Base-by-base conservation (phyloP, 1,284 basidiomycete species). In the Pascua guehoae region DNA sequence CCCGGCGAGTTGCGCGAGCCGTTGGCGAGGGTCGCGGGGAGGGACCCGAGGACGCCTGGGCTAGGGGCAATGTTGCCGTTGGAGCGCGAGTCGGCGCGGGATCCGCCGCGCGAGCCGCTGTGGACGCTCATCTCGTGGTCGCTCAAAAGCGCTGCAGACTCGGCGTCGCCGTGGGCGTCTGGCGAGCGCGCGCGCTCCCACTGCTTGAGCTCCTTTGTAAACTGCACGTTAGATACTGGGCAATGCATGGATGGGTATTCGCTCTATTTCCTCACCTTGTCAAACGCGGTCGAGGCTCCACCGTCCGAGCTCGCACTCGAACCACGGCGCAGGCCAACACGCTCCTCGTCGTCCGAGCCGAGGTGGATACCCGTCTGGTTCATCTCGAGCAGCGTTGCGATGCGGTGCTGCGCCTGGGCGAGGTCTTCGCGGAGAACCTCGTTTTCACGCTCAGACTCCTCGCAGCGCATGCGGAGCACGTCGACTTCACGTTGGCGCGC, bases 401-500 rank as follows among this genome's bases (percentile, higher is more conserved):
- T 76, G 42, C 74, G 56, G 53, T 87, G 86, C 43, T 89, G 86
- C 41, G 89, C 85, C 61, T 91, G 83, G 53, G 83, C 79, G 51
- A 93, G 78, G 11, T 89, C 88, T 37, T 85, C 84, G 66, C 88
- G 84, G 47, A 94, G 79, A 18, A 83, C 54, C 41, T 75, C 74
- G 24, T 69, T 57, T 36, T 75, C 72, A 36, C 72, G 57, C 59
- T 78, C 74, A 1, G 70, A 63, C 17, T 75, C 73, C 56, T 73
- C 68, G 40, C 70, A 54, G 45, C 72, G 67, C 58, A 70, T 70
- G 4, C 76, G 66, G 39, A 75, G 62, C 0, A 76, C 83, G 58
- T 92, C 88, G 47, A 91, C 83, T 58, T 95, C 91, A 60, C 88
- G 85, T 57, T 84, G 73, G 15, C 84, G 58, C 84, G 83, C 61